Conservation (phyloP, 2,329 filamentous ascomycete genomes). For the Fusarium sp. region DNA sequence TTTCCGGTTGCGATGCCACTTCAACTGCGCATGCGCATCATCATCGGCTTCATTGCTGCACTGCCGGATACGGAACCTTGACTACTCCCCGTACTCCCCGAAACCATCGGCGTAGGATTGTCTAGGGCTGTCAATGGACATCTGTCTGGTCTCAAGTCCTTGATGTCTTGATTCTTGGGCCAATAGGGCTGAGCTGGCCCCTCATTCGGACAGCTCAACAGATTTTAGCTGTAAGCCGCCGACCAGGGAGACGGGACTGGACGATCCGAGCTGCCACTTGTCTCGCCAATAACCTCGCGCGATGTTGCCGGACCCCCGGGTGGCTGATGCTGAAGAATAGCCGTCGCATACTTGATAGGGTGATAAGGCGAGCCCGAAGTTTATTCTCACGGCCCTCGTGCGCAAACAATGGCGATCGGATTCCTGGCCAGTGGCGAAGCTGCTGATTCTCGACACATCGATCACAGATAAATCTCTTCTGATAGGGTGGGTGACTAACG, state of each 20-base stretch:
- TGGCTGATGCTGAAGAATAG: not conserved
- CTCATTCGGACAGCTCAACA: slow-evolving; percentile 20
- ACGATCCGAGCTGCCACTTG: slow-evolving; percentile 9
- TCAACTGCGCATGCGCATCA: not conserved
- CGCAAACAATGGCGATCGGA: not conserved
- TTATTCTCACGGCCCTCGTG: slow-evolving; percentile 7
- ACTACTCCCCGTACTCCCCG: slow-evolving; percentile 19
- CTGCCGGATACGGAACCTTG: slow-evolving; percentile 2
- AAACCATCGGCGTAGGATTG: slow-evolving; percentile 9
- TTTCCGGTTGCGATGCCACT: not conserved
- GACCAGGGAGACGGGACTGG: slow-evolving; percentile 2
- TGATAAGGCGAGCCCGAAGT: slow-evolving; percentile 15
- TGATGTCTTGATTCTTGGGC: not conserved
- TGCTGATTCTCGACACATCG: not conserved
- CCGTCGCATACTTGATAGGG: slow-evolving; percentile 10
- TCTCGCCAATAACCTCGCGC: not conserved
- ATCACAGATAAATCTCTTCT: not conserved
- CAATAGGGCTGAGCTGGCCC: slow-evolving; percentile 9
- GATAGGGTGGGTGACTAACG: not conserved
- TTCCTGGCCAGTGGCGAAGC: slow-evolving; percentile 22
- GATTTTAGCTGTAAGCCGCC: slow-evolving; percentile 5
- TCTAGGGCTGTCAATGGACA: slow-evolving; percentile 12
- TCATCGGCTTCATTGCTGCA: slow-evolving; percentile 4
- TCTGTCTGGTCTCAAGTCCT: slow-evolving; percentile 1
- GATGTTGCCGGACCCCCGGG: slow-evolving; percentile 2